Conservation (phyloP, 306 rosid genomes). For the Cicer cuneatum region DNA sequence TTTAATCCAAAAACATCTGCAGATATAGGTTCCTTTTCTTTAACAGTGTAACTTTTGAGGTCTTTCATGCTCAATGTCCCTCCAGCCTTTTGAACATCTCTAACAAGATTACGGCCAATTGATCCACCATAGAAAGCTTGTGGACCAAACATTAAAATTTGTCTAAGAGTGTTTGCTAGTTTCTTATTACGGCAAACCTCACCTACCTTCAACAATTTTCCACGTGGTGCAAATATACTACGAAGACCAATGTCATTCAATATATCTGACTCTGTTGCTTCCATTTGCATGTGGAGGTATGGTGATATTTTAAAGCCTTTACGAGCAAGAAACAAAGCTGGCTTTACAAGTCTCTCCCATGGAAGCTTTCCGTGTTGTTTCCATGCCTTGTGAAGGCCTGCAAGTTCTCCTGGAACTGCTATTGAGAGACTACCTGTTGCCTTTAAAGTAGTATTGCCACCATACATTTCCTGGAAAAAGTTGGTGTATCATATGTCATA, state of each 20-base stretch:
- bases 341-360: conserved; percentile 76
- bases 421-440: conserved; percentile 66
- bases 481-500: neutral
- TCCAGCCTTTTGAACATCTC: conserved; percentile 70
- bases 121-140: conserved; percentile 64
- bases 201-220: conserved; percentile 64
- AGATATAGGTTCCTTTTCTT: conserved; percentile 57
- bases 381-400: conserved; percentile 81
- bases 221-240: conserved; percentile 64
- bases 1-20: conserved; percentile 56
- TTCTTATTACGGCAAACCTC: conserved; percentile 59
- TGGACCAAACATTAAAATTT: conserved; percentile 61
- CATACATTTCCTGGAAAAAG: conserved; percentile 73
- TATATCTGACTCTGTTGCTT: conserved; percentile 51
- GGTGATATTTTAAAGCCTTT: conserved; percentile 73
- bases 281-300: conserved; percentile 69
- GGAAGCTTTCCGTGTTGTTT: conserved; percentile 73
- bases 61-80: conserved; percentile 71
- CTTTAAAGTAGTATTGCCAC: conserved; percentile 59
- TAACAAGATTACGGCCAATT: conserved; percentile 63
- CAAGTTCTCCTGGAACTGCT: conserved; percentile 79
- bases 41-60: conserved; percentile 59
- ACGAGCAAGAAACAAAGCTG: conserved; percentile 72
- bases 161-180: conserved; percentile 60
- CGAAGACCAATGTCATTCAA: conserved; percentile 68